Base-by-base conservation (phyloP, 2,329 filamentous ascomycete genomes). In the Pseudopyrenochaeta lycopersici region DNA sequence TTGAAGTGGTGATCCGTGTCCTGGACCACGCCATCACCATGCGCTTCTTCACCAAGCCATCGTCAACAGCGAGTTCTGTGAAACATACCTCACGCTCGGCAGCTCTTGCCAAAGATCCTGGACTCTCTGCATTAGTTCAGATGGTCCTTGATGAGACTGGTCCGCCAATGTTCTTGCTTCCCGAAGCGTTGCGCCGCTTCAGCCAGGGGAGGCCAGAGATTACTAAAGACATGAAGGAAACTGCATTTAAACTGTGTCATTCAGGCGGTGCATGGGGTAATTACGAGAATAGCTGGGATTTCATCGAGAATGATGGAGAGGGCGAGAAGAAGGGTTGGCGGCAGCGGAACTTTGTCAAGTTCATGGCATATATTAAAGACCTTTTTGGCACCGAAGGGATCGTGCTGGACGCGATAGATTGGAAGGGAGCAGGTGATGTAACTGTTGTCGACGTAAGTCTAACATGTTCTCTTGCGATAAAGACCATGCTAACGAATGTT, bases 11-110 rank as follows among this genome's bases (percentile, higher is more conserved):
- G 1, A 53, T 55, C 7, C 72, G 74, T 29, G 52, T 77, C 10
- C 50, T 77, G 6, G 67, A 74, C 12, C 71, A 76, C 40, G 72
- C 70, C 15, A 62, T 71, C 7, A 75, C 72, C 0, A 66, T 72
- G 52, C 71, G 70, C 2, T 67, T 77, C 46, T 80, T 80, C 49
- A 29, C 54, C 14, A 61, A 68, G 56, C 38, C 43, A 49, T 63
- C 38, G 33, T 60, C 52, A 40, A 53, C 40, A 32, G 46, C 51
- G 11, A 49, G 27, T 14, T 60, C 39, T 12, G 60, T 74, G 23
- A 45, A 51, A 23, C 70, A 73, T 49, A 69, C 65, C 4, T 71
- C 66, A 1, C 64, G 70, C 20, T 72, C 70, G 3, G 69, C 70
- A 1, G 66, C 68, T 0, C 62, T 74, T 2, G 65, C 66, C 3